Evolutionary conservation across 2,329 filamentous ascomycete genomes (phyloP).

Genomic region (Pyrenochaeta sp.): DNA sequence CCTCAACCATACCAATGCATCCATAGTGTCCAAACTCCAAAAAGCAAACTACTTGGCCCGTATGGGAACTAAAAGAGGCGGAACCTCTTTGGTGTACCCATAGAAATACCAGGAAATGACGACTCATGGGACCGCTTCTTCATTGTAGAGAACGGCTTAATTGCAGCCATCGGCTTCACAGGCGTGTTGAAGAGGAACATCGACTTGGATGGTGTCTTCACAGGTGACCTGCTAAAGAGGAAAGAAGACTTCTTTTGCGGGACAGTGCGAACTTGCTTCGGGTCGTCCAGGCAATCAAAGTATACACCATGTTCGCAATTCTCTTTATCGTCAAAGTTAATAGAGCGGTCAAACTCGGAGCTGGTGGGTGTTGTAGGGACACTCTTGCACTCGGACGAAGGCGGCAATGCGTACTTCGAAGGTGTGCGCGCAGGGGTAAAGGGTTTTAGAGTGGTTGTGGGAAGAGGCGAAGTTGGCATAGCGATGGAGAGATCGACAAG

Average conservation of each 20-base stretch:
- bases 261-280: constrained; percentile 50
- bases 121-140: constrained; percentile 32
- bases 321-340: constrained; percentile 39
- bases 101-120: constrained; percentile 24
- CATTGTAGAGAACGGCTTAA: constrained; percentile 29
- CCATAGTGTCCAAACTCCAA: constrained; percentile 6
- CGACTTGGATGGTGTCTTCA: constrained; percentile 63
- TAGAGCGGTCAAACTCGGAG: constrained; percentile 40
- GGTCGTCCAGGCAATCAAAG: constrained; percentile 53
- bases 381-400: constrained; percentile 32
- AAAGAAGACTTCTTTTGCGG: constrained; percentile 35
- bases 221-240: constrained; percentile 53
- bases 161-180: constrained; percentile 25
- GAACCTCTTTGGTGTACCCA: constrained; percentile 38
- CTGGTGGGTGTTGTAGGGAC: constrained; percentile 35
- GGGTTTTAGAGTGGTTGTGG: constrained; percentile 25
- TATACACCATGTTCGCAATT: constrained; percentile 48
- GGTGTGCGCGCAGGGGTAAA: constrained; percentile 45
- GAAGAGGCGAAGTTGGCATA: constrained; percentile 29
- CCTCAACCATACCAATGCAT: constrained; percentile 2
- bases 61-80: constrained; percentile 23
- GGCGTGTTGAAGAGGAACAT: constrained; percentile 35
- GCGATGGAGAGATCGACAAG: constrained; percentile 38
- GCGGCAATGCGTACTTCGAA: constrained; percentile 32
- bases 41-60: background rate